phyloP scores from a whole-genome alignment of 2,329 filamentous ascomycete genomes.

The Microdochium paspali region DNA sequence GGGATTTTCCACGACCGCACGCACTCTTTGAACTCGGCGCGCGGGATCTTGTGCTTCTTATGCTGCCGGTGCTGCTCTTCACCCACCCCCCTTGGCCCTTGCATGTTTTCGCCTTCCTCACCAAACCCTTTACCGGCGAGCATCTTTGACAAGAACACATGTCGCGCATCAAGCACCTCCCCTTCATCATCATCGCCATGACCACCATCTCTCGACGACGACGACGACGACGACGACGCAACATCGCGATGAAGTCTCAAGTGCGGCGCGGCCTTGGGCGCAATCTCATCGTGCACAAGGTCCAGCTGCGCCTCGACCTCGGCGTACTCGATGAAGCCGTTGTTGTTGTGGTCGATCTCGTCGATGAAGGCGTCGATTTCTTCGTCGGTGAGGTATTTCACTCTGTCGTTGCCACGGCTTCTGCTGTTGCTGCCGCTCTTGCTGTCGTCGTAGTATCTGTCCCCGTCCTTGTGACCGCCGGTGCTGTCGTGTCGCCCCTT shows the following conservation, averaged over 20 bases:
- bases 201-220: background rate
- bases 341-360: slow-evolving; percentile 39
- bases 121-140: background rate
- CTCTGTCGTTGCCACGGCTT: background rate
- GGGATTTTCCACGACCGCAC: slow-evolving; percentile 38
- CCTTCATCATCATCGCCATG: slow-evolving; percentile 12
- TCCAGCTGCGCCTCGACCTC: slow-evolving; percentile 45
- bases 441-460: background rate
- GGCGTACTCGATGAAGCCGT: slow-evolving; percentile 40
- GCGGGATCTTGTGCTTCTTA: slow-evolving; percentile 30
- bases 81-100: background rate
- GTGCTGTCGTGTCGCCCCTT: too few relatives aligned
- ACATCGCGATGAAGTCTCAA: slow-evolving; percentile 22
- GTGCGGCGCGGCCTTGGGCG: slow-evolving; percentile 33
- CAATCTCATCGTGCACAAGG: slow-evolving; percentile 39
- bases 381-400: slow-evolving; percentile 29
- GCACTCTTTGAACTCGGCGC: slow-evolving; percentile 32
- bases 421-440: background rate
- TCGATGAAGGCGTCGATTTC: slow-evolving; percentile 43
- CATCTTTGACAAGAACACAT: slow-evolving; percentile 32
- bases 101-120: background rate
- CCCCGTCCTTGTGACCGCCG: background rate
- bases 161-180: slow-evolving; percentile 32
- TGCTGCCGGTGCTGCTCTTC: slow-evolving; percentile 31
- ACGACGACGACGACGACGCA: background rate